phyloP scores from a whole-genome alignment of 805 yeast genomes.

The Dipodascus geniculatus region DNA sequence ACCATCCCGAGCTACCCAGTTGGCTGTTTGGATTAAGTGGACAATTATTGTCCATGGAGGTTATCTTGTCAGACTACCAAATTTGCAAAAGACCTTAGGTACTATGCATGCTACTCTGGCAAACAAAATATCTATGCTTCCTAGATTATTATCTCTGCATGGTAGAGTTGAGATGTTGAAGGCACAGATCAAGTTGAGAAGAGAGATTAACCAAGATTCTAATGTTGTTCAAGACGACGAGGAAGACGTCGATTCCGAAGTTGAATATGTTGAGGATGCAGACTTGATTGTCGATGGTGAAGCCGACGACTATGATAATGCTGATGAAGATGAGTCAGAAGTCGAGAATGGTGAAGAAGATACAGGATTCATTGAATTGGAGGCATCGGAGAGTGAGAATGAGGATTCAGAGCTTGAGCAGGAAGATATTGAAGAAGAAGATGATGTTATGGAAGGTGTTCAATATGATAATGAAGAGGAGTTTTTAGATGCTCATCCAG shows the following conservation, averaged over 20 bases:
- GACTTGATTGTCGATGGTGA: conserved; percentile 37
- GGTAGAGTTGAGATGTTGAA: conserved; percentile 73
- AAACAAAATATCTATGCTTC: conserved; percentile 45
- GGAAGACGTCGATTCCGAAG: conserved; percentile 21
- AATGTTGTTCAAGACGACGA: conserved; percentile 23
- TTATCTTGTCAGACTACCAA: conserved; percentile 39
- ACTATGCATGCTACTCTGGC: conserved; percentile 45
- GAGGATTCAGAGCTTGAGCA: conserved; percentile 28
- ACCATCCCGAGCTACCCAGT: conserved; percentile 40
- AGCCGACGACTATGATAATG: conserved; percentile 29
- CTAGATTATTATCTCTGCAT: conserved; percentile 64
- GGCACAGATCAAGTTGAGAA: conserved; percentile 64
- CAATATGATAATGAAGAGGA: conserved; percentile 23
- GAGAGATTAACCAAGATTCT: conserved; percentile 31
- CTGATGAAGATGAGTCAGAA: conserved; percentile 18
- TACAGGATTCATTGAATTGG: conserved; percentile 28
- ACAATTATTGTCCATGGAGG: conserved; percentile 59
- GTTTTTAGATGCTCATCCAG: conserved; percentile 13
- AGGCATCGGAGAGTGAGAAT: conserved; percentile 20
- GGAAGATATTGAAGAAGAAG: conserved; percentile 21
- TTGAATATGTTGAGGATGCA: conserved; percentile 28
- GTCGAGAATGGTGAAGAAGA: conserved; percentile 35
- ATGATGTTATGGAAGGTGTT: conserved; percentile 18
- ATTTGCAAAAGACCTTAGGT: conserved; percentile 44
- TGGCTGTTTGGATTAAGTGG: conserved; percentile 71